Evolutionary conservation across 805 yeast genomes (phyloP).

Genomic region (Yamadazyma endophytica): DNA sequence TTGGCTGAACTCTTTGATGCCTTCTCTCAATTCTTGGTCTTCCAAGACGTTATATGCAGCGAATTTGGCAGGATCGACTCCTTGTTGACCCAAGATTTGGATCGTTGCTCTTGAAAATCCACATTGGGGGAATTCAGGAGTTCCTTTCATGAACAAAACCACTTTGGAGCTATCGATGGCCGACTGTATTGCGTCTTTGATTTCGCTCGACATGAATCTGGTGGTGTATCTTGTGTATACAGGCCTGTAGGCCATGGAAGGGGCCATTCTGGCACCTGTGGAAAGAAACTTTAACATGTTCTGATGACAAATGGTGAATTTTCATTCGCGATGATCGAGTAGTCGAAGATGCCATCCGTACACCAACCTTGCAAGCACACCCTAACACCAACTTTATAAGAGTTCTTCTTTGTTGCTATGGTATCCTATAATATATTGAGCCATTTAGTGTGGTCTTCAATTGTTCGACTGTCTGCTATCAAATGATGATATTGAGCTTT

Average conservation of each 20-base stretch:
- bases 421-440: too few species aligned
- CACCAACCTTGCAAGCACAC: too few species aligned
- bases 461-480: too few species aligned
- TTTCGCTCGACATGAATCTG: slow-evolving; percentile 70
- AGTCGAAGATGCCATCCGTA: too few species aligned
- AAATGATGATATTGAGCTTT: too few species aligned
- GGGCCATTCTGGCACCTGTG: too few species aligned
- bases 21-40: slow-evolving; percentile 89
- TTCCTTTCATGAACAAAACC: slow-evolving; percentile 96
- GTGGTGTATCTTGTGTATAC: too few species aligned
- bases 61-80: slow-evolving; percentile 93
- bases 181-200: slow-evolving; percentile 75
- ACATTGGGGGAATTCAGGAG: slow-evolving; percentile 96
- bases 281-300: not conserved
- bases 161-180: slow-evolving; percentile 91
- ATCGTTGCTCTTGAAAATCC: slow-evolving; percentile 96
- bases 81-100: slow-evolving; percentile 90
- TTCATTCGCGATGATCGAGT: too few species aligned
- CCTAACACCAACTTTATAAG: too few species aligned
- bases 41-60: slow-evolving; percentile 97
- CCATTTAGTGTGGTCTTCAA: too few species aligned
- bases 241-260: too few species aligned
- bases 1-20: slow-evolving; percentile 89
- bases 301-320: not conserved
- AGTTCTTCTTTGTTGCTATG: too few species aligned